A percentile compares a stretch with the other conserved stretches of the same genome.
phyloP scores from a whole-genome alignment of 2,329 filamentous ascomycete genomes.

The Lasiodiplodia sp. region DNA sequence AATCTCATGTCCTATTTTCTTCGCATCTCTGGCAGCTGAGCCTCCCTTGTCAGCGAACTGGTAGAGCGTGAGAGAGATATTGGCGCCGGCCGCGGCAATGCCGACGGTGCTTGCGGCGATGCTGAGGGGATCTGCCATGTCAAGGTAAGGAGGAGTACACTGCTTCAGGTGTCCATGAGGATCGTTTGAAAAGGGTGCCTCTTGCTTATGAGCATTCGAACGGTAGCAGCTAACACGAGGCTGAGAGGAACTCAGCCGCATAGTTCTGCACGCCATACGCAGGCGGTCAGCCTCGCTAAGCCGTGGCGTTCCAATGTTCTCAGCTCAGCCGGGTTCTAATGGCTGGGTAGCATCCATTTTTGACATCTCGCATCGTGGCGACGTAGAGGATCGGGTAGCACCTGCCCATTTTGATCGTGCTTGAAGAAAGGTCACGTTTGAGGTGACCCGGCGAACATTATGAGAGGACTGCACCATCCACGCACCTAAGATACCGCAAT shows the following conservation, averaged over 20 bases:
- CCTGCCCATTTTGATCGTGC: too few relatives aligned
- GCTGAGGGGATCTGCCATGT: slow-evolving; percentile 1
- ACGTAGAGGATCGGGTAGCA: too few relatives aligned
- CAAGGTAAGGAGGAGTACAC: too few relatives aligned
- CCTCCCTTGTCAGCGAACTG: neutral
- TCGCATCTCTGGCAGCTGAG: neutral
- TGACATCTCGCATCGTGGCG: too few relatives aligned
- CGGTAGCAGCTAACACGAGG: neutral
- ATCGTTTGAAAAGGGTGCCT: too few relatives aligned
- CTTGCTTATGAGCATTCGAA: neutral
- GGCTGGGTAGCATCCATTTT: too few relatives aligned
- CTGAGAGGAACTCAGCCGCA: neutral
- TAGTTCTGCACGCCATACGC: neutral
- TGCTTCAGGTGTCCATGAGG: neutral
- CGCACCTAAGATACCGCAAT: too few relatives aligned
- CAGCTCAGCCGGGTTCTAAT: neutral
- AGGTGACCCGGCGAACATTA: too few relatives aligned
- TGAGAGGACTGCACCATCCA: too few relatives aligned
- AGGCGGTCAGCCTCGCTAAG: neutral
- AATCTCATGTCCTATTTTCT: neutral
- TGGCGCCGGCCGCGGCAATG: neutral
- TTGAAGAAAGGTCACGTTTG: too few relatives aligned
- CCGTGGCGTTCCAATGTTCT: neutral
- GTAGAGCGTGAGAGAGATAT: neutral
- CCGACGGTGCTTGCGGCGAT: neutral